phyloP scores from a whole-genome alignment of 2,329 filamentous ascomycete species.

The Fusarium praegraminearum region DNA sequence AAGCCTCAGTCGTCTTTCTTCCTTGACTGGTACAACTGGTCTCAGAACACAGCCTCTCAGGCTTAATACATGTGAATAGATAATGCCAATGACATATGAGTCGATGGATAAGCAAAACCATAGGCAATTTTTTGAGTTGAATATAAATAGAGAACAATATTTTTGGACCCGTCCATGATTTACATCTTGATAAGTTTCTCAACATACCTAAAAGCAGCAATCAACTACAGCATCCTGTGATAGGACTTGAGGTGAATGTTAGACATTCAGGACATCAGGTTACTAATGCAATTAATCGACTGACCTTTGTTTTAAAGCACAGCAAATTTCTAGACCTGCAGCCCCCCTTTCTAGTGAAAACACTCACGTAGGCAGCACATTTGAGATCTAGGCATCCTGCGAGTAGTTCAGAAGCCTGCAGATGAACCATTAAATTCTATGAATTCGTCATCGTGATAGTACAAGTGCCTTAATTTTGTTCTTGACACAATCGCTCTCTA shows the following conservation, averaged over 20 bases:
- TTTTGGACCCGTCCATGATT: not conserved
- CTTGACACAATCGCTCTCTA: slow-evolving; percentile 56
- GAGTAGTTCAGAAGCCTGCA: slow-evolving; percentile 36
- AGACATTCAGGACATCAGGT: not conserved
- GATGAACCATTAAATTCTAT: slow-evolving; percentile 53
- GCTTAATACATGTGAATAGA: slow-evolving; percentile 22
- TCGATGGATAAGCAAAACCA: not conserved
- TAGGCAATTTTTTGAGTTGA: not conserved
- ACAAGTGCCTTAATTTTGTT: slow-evolving; percentile 48
- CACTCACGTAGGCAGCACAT: slow-evolving; percentile 24
- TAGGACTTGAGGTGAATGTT: no score
- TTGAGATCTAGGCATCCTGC: slow-evolving; percentile 15
- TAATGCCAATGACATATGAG: not conserved
- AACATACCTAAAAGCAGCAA: not conserved
- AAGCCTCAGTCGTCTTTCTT: slow-evolving; percentile 76
- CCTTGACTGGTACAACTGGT: slow-evolving; percentile 81
- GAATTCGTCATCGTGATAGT: slow-evolving; percentile 53
- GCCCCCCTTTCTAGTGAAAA: slow-evolving; percentile 37
- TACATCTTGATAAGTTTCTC: not conserved
- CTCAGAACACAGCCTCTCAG: slow-evolving; percentile 61
- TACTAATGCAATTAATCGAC: not conserved
- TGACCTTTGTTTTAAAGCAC: not conserved
- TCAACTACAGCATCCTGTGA: no score
- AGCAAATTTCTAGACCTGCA: not conserved
- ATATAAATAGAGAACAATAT: not conserved